A percentile compares a stretch with the other conserved stretches of the same genome.
Evolutionary conservation across 1,284 basidiomycete species (phyloP).

Genomic region (Apiotrichum brassicae): DNA sequence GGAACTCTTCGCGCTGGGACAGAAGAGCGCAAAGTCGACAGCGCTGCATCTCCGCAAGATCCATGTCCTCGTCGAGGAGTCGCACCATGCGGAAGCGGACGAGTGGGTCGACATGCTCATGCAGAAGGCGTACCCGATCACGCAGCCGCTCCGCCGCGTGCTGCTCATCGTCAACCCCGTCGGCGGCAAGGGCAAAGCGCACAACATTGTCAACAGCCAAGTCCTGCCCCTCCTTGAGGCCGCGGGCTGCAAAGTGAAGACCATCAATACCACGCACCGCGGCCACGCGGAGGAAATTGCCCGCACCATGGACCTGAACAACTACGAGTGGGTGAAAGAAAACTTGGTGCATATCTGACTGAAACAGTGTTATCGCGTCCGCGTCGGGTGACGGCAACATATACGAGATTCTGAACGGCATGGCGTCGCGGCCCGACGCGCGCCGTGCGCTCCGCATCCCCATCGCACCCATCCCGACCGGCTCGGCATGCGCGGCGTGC

Average conservation of each 20-base stretch:
- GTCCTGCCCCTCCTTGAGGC: slow-evolving; percentile 75
- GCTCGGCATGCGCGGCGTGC: slow-evolving; percentile 47
- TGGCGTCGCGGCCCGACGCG: slow-evolving; percentile 66
- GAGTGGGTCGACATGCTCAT: slow-evolving; percentile 58
- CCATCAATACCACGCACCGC: slow-evolving; percentile 62
- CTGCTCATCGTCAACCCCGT: slow-evolving; percentile 81
- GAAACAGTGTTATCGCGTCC: slow-evolving; percentile 59
- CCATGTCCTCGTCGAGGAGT: slow-evolving; percentile 39
- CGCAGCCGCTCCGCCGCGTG: slow-evolving; percentile 53
- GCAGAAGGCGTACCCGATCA: slow-evolving; percentile 54
- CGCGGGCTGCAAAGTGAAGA: slow-evolving; percentile 60
- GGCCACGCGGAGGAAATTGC: slow-evolving; percentile 70
- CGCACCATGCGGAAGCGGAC: slow-evolving; percentile 42
- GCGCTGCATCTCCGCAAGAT: slow-evolving; percentile 32
- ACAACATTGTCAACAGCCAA: slow-evolving; percentile 56
- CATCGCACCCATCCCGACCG: slow-evolving; percentile 79
- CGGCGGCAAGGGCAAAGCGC: slow-evolving; percentile 75
- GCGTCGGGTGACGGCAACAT: slow-evolving; percentile 86
- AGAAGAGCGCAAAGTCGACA: slow-evolving; percentile 17
- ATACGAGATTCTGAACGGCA: slow-evolving; percentile 89
- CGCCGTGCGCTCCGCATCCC: slow-evolving; percentile 66
- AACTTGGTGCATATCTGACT: background rate
- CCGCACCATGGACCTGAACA: slow-evolving; percentile 53
- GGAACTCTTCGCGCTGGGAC: slow-evolving; percentile 31
- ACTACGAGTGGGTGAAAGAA: slow-evolving; percentile 54